Evolutionary conservation across 1,139 yeast genomes (phyloP).

Genomic region (Candida glucosophila): DNA sequence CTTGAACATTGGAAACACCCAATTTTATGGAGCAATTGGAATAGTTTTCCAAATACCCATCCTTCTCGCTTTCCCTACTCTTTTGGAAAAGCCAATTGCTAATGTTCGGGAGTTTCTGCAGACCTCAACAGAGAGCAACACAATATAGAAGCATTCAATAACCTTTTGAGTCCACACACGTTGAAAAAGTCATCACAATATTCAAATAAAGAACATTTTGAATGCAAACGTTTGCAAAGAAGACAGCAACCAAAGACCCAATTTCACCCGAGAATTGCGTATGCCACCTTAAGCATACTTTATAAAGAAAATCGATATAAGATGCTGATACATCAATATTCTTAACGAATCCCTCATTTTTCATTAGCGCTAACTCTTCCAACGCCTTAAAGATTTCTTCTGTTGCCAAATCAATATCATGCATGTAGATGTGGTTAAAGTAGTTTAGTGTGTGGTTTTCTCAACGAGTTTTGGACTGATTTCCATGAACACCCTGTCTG

Average conservation of each 20-base stretch:
- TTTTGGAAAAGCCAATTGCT: conserved; percentile 49
- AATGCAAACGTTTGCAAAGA: conserved; percentile 76
- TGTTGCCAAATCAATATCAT: conserved; percentile 78
- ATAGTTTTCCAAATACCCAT: conserved; percentile 15
- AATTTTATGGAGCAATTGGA: conserved; percentile 54
- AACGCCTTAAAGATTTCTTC: conserved; percentile 57
- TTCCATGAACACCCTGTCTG: conserved; percentile 45
- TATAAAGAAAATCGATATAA: conserved; percentile 61
- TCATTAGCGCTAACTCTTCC: conserved; percentile 46
- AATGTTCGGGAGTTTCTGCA: conserved; percentile 54
- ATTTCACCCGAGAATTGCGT: conserved; percentile 16
- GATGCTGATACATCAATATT: conserved; percentile 82
- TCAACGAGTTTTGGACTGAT: conserved; percentile 59
- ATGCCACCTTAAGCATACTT: conserved; percentile 33
- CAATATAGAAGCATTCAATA: conserved; percentile 77
- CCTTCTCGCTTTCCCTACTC: conserved; percentile 10
- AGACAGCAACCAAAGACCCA: conserved; percentile 61
- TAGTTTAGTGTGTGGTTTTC: conserved; percentile 57
- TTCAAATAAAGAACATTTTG: conserved; percentile 59
- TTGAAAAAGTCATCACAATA: conserved; percentile 40
- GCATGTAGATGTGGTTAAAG: conserved; percentile 75
- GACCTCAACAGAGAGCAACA: conserved; percentile 81
- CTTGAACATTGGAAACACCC: conserved; percentile 60
- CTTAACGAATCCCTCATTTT: conserved; percentile 53
- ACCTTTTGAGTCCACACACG: conserved; percentile 46